Percentiles rank a stretch among this genome's conserved stretches.
Evolutionary conservation across 2,329 filamentous ascomycete species (phyloP).

Genomic region (Pestalotiopsis sp.): DNA sequence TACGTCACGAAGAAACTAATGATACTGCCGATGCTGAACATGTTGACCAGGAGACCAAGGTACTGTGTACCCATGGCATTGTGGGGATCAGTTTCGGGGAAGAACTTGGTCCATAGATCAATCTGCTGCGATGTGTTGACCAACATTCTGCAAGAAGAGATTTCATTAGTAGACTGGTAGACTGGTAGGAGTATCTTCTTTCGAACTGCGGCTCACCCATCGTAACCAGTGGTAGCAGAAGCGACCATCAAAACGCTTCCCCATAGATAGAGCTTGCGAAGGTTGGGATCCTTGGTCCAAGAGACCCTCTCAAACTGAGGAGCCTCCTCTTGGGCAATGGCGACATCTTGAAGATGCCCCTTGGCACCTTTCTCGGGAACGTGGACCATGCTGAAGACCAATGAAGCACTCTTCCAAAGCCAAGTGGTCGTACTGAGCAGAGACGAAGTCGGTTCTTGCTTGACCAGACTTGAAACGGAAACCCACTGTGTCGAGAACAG

Average conservation of each 20-base stretch:
- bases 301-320: constrained; percentile 54
- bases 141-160: constrained; percentile 40
- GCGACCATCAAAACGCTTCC: constrained; percentile 56
- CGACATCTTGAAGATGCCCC: constrained; percentile 7
- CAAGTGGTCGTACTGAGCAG: neutral
- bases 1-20: constrained; percentile 37
- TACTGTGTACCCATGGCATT: constrained; percentile 9
- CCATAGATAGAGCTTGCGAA: constrained; percentile 56
- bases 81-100: constrained; percentile 27
- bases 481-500: neutral
- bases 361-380: neutral
- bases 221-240: constrained; percentile 62
- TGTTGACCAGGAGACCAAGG: constrained; percentile 28
- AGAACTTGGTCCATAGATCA: constrained; percentile 51
- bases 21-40: constrained; percentile 41
- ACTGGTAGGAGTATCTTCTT: neutral
- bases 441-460: neutral
- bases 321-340: constrained; percentile 40
- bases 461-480: neutral
- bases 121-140: constrained; percentile 62
- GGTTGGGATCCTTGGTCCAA: constrained; percentile 57
- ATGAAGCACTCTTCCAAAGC: neutral
- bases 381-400: neutral
- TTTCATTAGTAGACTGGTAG: neutral
- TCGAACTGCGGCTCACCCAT: constrained; percentile 42